Percentiles rank a stretch among this genome's conserved stretches.
These are phyloP conservation scores for Ganoderma boninense DNA, from an alignment of 1,284 basidiomycete species.

Conservation along the genomic window DNA sequence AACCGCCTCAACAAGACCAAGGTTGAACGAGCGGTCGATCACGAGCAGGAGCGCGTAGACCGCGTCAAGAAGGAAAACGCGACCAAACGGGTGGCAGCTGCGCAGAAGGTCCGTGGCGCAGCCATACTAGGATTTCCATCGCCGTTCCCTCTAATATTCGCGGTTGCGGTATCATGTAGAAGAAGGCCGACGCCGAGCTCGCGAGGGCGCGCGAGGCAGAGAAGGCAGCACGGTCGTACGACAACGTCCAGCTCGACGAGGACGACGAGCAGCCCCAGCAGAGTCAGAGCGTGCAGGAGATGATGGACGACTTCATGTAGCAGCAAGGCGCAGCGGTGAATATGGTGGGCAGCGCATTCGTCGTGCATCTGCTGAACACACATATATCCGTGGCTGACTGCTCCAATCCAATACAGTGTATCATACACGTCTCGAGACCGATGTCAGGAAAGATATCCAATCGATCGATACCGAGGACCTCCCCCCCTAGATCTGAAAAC, in stretches of 20 bases:
- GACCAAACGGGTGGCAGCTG: constrained; percentile 70
- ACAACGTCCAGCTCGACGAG: constrained; percentile 62
- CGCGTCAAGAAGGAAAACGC: constrained; percentile 82
- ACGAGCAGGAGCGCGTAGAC: constrained; percentile 88
- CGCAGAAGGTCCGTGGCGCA: constrained; percentile 57
- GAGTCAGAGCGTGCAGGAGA: constrained; percentile 67
- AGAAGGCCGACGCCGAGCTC: constrained; percentile 76
- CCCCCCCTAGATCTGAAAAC: background rate
- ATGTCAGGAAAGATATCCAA: background rate
- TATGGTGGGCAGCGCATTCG: background rate
- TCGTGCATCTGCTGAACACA: background rate
- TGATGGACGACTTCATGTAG: constrained; percentile 64
- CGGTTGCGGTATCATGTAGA: constrained; percentile 48
- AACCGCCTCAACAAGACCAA: constrained; percentile 98
- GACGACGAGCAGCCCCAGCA: constrained; percentile 59
- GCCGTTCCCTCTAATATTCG: too few relatives aligned
- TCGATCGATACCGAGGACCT: background rate
- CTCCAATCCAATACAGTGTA: background rate
- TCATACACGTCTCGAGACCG: background rate
- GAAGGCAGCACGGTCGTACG: constrained; percentile 82
- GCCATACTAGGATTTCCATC: too few relatives aligned
- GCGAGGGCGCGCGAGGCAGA: constrained; percentile 75
- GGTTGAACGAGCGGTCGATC: constrained; percentile 84
- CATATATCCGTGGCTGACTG: background rate
- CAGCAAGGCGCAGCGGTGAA: background rate